Conservation (phyloP, 2,329 filamentous ascomycete genomes). For the Acrodontium crateriforme region DNA sequence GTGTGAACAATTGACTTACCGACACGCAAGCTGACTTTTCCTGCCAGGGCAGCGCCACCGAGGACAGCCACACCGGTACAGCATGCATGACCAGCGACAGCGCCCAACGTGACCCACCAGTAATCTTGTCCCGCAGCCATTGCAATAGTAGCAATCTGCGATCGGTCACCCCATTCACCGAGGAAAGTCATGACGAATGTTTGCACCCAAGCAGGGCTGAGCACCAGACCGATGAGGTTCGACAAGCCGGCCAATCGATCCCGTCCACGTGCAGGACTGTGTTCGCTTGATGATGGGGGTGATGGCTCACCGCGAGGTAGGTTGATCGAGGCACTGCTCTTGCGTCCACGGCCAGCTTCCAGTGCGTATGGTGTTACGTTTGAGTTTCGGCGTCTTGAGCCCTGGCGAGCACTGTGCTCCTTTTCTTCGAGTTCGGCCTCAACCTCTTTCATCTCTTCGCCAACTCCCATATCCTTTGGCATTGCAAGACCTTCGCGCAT, state of each 20-base stretch:
- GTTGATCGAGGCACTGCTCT: constrained; percentile 2
- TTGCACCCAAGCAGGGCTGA: constrained; percentile 96
- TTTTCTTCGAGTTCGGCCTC: constrained; percentile 90
- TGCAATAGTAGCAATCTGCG: constrained; percentile 94
- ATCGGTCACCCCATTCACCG: constrained; percentile 94
- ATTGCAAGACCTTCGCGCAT: constrained; percentile 78
- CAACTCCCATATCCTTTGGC: constrained; percentile 77
- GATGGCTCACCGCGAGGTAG: constrained; percentile 5
- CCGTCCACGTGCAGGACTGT: constrained; percentile 18
- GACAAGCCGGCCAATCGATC: constrained; percentile 54
- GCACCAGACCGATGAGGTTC: constrained; percentile 74
- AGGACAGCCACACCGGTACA: constrained; percentile 88
- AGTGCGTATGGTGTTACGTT: constrained; percentile 45
- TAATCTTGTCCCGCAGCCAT: constrained; percentile 98
- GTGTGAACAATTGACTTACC: constrained; percentile 48
- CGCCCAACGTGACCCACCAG: constrained; percentile 93
- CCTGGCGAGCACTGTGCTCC: constrained; percentile 59
- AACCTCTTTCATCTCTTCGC: constrained; percentile 96
- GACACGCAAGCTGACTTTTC: constrained; percentile 85
- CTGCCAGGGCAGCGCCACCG: constrained; percentile 82
- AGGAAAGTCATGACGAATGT: constrained; percentile 99
- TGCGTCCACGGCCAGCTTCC: constrained; percentile 28
- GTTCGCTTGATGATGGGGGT: constrained; percentile 15
- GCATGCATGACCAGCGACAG: constrained; percentile 69
- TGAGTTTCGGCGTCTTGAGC: constrained; percentile 65